Evolutionary conservation across 2,329 filamentous ascomycete genomes (phyloP).

Genomic region (Aspergillus hiratsukae): DNA sequence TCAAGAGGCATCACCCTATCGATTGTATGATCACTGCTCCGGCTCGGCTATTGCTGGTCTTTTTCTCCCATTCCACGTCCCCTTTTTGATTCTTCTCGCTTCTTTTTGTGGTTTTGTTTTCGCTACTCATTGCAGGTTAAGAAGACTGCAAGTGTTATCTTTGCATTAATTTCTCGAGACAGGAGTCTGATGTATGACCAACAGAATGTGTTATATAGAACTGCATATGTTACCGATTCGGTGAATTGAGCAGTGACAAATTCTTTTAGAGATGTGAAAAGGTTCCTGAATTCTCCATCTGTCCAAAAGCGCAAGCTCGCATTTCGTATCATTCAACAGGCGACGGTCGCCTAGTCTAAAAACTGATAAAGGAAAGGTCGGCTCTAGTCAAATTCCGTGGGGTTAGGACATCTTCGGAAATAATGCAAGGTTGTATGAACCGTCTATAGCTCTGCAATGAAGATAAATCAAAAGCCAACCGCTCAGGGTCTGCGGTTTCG

Average conservation of each 20-base stretch:
- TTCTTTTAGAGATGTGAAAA: not conserved
- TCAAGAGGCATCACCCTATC: not conserved
- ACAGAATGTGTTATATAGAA: slow-evolving; percentile 13
- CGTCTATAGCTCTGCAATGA: slow-evolving; percentile 4
- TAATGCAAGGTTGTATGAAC: not conserved
- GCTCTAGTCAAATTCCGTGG: not conserved
- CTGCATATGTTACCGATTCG: slow-evolving; percentile 12
- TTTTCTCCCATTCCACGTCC: not conserved
- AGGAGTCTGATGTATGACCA: slow-evolving; percentile 7
- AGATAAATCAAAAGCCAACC: not conserved
- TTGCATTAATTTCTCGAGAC: slow-evolving; percentile 17
- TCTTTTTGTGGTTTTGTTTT: slow-evolving; percentile 6
- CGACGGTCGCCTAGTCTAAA: slow-evolving; percentile 8
- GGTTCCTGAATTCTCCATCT: slow-evolving; percentile 20
- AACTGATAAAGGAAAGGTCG: slow-evolving; percentile 2
- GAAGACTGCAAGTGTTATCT: slow-evolving; percentile 15
- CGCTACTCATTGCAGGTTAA: slow-evolving; percentile 7
- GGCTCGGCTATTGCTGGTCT: not conserved
- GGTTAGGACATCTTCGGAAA: not conserved
- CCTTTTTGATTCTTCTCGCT: slow-evolving; percentile 5
- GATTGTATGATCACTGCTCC: not conserved
- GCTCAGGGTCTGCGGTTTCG: not conserved
- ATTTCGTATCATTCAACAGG: slow-evolving; percentile 7
- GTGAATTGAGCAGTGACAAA: slow-evolving; percentile 4
- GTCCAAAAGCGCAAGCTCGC: slow-evolving; percentile 19